Evolutionary conservation across 176 grass and related monocot genomes (phyloP).

Genomic region (Chrysopogon serrulatus): DNA sequence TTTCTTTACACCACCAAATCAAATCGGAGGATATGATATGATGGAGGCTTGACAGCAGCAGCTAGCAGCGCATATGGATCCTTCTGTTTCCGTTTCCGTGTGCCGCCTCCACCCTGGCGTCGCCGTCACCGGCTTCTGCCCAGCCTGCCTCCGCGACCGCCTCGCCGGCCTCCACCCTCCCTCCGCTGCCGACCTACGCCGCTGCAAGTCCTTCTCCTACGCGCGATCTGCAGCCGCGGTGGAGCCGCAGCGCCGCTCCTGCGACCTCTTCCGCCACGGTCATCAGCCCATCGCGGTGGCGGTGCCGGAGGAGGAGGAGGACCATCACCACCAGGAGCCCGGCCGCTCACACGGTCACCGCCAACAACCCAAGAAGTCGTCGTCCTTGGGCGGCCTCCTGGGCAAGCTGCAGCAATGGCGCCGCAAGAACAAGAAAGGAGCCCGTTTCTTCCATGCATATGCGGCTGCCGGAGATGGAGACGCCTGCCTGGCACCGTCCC

Average conservation of each 20-base stretch:
- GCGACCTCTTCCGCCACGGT: conserved; percentile 48
- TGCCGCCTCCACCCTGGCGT: conserved; percentile 77
- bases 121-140: conserved; percentile 80
- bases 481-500: conserved; percentile 5
- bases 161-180: conserved; percentile 64
- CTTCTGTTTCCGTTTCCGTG: conserved; percentile 1
- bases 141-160: conserved; percentile 87
- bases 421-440: conserved; percentile 61
- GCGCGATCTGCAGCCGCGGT: conserved; percentile 14
- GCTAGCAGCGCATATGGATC: conserved; percentile 13
- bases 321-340: not conserved
- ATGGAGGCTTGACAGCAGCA: not conserved
- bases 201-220: conserved; percentile 65
- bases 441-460: not conserved
- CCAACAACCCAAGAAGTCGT: not conserved
- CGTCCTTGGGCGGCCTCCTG: conserved; percentile 39
- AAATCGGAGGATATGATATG: not conserved
- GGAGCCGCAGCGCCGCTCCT: conserved; percentile 78
- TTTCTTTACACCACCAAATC: too few species aligned
- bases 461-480: conserved; percentile 8
- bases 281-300: not conserved
- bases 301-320: not conserved
- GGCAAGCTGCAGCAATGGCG: conserved; percentile 80
- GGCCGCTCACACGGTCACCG: not conserved
- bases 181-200: conserved; percentile 41